A percentile compares a stretch with the other conserved stretches of the same genome.
Conservation (phyloP, 225 moss, liverwort and hornwort species). For the Bryoerythrophyllum caledonicum region DNA sequence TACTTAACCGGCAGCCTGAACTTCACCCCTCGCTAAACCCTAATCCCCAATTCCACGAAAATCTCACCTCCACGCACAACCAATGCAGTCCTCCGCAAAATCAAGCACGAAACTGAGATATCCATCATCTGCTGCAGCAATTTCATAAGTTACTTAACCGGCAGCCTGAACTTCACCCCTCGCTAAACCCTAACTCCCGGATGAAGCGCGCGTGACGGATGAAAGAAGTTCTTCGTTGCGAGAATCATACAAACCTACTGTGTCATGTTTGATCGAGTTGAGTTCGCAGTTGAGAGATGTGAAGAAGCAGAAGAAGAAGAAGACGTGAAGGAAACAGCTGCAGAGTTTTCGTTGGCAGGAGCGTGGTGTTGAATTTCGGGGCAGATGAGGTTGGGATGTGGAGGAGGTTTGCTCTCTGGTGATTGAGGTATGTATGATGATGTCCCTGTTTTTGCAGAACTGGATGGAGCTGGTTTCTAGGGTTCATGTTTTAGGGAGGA, state of each 20-base stretch:
- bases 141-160: neutral
- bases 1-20: neutral
- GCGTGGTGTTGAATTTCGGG: neutral
- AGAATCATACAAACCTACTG: neutral
- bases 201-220: slow-evolving; percentile 1
- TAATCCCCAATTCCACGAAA: neutral
- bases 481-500: neutral
- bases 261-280: neutral
- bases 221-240: neutral
- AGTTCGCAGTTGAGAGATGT: neutral
- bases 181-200: neutral
- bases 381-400: neutral
- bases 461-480: neutral
- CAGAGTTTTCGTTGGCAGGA: neutral
- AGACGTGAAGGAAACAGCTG: neutral
- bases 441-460: neutral
- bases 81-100: neutral
- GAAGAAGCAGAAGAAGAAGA: neutral
- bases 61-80: slow-evolving; percentile 18
- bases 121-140: neutral
- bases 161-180: neutral
- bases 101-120: neutral
- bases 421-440: neutral
- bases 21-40: slow-evolving; percentile 1
- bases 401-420: neutral